These are phyloP conservation scores for Malassezia yamatoensis DNA, from an alignment of 1,284 basidiomycete species.

Conservation along the genomic window DNA sequence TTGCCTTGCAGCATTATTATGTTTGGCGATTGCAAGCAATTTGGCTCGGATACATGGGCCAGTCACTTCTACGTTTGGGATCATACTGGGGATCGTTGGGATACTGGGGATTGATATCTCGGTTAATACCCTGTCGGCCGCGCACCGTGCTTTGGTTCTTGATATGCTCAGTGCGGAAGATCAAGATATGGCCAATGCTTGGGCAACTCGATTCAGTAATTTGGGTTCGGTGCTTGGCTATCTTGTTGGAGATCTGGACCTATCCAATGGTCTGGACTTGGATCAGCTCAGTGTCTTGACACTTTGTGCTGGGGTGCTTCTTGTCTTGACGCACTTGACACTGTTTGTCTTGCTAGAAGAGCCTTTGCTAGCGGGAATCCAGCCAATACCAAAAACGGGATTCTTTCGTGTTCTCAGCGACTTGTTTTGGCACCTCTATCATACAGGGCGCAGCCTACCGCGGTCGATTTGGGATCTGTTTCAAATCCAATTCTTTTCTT, in stretches of 20 bases:
- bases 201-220: slow-evolving; percentile 71
- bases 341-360: slow-evolving; percentile 18
- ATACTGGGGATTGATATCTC: slow-evolving; percentile 87
- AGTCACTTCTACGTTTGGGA: slow-evolving; percentile 51
- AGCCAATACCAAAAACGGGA: background rate
- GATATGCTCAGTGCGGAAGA: slow-evolving; percentile 56
- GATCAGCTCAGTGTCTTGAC: slow-evolving; percentile 29
- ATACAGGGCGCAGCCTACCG: slow-evolving; percentile 21
- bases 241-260: slow-evolving; percentile 35
- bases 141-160: slow-evolving; percentile 70
- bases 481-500: slow-evolving; percentile 36
- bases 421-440: slow-evolving; percentile 18
- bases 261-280: slow-evolving; percentile 23
- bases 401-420: background rate
- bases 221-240: slow-evolving; percentile 38
- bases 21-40: slow-evolving; percentile 49
- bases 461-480: slow-evolving; percentile 30
- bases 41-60: slow-evolving; percentile 33
- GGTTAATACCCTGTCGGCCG: slow-evolving; percentile 71
- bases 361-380: background rate
- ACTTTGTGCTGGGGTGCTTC: slow-evolving; percentile 21
- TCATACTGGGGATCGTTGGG: slow-evolving; percentile 68
- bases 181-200: slow-evolving; percentile 82
- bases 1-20: background rate
- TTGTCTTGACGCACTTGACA: slow-evolving; percentile 27